Conservation (phyloP, 192 early-diverging fungal genomes). For the Oehlia diaphana region DNA sequence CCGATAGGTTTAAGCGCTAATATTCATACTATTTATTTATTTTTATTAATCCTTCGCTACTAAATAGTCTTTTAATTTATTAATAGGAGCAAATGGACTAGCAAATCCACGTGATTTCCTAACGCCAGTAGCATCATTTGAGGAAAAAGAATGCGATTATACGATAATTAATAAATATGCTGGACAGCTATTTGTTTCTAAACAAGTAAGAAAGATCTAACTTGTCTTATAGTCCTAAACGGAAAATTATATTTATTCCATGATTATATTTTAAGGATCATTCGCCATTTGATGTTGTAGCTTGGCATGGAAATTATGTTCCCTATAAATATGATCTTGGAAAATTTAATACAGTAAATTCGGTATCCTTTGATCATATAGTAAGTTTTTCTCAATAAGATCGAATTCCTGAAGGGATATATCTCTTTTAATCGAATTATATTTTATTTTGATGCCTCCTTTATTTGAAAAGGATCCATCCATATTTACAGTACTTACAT, state of each 20-base stretch:
- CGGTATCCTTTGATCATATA: constrained; percentile 88
- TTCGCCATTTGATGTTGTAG: constrained; percentile 94
- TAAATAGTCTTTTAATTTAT: neutral
- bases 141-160: constrained; percentile 43
- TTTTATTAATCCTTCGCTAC: neutral
- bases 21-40: neutral
- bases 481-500: constrained; percentile 93
- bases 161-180: constrained; percentile 81
- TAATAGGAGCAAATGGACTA: constrained; percentile 81
- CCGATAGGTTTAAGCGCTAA: constrained; percentile 69
- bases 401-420: constrained; percentile 12
- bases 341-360: constrained; percentile 82
- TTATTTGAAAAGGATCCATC: constrained; percentile 80
- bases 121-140: constrained; percentile 79
- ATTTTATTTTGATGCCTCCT: neutral
- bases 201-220: constrained; percentile 37
- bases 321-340: constrained; percentile 92
- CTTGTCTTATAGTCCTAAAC: neutral
- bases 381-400: constrained; percentile 39
- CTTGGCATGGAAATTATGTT: constrained; percentile 98
- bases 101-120: constrained; percentile 95
- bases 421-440: neutral
- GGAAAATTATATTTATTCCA: constrained; percentile 6
- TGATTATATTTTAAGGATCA: constrained; percentile 52
- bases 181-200: constrained; percentile 70